These are phyloP conservation scores for Salix exigua DNA, from an alignment of 345 rosid species.

Conservation along the genomic window DNA sequence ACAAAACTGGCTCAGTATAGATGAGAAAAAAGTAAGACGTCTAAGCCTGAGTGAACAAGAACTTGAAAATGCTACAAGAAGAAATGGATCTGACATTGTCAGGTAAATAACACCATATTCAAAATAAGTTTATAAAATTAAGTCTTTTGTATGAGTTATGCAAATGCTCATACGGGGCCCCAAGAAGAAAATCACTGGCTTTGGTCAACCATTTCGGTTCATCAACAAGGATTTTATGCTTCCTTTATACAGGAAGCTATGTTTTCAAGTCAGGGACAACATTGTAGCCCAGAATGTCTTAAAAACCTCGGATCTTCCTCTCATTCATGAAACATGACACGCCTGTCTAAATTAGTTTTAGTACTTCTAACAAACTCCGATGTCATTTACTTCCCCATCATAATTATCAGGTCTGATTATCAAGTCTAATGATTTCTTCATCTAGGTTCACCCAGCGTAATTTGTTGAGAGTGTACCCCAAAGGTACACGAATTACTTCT, in stretches of 20 bases:
- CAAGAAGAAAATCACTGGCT: background rate
- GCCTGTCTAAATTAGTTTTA: background rate
- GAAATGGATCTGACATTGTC: constrained; percentile 14
- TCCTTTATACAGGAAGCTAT: background rate
- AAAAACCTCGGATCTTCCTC: background rate
- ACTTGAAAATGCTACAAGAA: constrained; percentile 19
- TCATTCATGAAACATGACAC: background rate
- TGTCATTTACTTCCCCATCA: background rate
- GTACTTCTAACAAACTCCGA: background rate
- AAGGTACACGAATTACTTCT: constrained; percentile 20
- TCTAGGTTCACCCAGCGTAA: constrained; percentile 25
- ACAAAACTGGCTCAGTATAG: constrained; percentile 16
- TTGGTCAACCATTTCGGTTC: background rate
- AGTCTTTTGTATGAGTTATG: background rate
- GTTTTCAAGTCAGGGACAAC: background rate
- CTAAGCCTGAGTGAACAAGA: constrained; percentile 27
- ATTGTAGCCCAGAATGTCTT: background rate
- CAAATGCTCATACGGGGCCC: background rate
- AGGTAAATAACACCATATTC: constrained; percentile 2
- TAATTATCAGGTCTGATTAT: background rate
- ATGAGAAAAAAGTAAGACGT: constrained; percentile 20
- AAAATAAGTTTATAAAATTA: background rate
- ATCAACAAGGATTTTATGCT: background rate
- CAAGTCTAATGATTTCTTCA: background rate
- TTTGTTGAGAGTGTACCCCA: constrained; percentile 23